phyloP scores from a whole-genome alignment of 106 monocot species.

The Platanthera guangdongensis region DNA sequence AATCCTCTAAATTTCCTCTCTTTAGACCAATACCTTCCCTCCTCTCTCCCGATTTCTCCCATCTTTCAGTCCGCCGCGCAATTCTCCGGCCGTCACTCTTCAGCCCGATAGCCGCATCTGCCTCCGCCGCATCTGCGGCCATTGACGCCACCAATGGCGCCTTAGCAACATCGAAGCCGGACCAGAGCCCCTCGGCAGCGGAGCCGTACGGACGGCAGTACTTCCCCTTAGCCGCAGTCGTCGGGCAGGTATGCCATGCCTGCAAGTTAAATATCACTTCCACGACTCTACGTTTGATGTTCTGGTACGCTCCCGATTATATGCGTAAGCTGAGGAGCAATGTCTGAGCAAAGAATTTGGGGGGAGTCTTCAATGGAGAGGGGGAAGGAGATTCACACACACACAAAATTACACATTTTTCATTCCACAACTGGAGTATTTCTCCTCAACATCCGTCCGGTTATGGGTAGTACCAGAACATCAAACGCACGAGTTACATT shows the following conservation, averaged over 20 bases:
- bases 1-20: not conserved
- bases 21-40: not conserved
- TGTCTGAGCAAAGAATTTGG: too few species aligned
- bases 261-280: not conserved
- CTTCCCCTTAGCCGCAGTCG: slow-evolving; percentile 96
- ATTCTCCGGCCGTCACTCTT: slow-evolving; percentile 3
- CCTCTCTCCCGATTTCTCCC: slow-evolving; percentile 3
- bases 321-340: too few species aligned
- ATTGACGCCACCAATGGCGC: slow-evolving; percentile 71
- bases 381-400: too few species aligned
- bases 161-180: slow-evolving; percentile 16
- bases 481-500: too few species aligned
- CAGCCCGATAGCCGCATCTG: slow-evolving; percentile 20
- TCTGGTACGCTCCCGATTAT: not conserved
- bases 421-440: too few species aligned
- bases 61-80: not conserved
- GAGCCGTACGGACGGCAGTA: slow-evolving; percentile 57
- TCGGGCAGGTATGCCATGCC: slow-evolving; percentile 69
- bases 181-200: not conserved
- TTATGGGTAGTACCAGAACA: too few species aligned
- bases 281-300: not conserved
- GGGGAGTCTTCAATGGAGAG: too few species aligned
- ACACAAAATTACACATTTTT: too few species aligned
- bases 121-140: slow-evolving; percentile 11
- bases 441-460: too few species aligned